Conservation (phyloP, 306 rosid species). For the Myrica gale region DNA sequence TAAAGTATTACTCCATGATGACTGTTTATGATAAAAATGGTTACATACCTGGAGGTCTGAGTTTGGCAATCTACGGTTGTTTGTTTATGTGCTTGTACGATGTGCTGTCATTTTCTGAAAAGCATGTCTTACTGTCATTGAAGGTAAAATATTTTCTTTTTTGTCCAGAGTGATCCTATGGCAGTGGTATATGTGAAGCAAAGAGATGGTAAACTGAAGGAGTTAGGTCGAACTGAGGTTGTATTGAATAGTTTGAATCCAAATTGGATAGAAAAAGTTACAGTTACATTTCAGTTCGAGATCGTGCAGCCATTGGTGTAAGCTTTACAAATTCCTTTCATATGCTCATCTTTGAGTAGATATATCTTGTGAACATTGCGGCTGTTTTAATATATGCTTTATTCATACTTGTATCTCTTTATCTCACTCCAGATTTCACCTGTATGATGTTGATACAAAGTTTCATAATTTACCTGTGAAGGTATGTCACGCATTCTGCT, state of each 20-base stretch:
- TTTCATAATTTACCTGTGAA: conserved; percentile 54
- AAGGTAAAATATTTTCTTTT: not conserved
- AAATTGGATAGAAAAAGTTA: conserved; percentile 65
- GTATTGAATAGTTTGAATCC: conserved; percentile 67
- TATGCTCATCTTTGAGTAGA: conserved; percentile 5
- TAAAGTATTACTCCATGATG: not conserved
- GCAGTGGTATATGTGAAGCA: conserved; percentile 50
- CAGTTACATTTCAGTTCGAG: conserved; percentile 74
- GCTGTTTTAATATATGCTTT: conserved; percentile 6
- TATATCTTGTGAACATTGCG: conserved; percentile 4
- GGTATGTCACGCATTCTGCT: conserved; percentile 44
- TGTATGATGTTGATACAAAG: conserved; percentile 76
- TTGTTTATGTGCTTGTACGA: not conserved
- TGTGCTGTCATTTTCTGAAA: not conserved
- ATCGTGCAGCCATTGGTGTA: conserved; percentile 69
- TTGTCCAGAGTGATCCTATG: conserved; percentile 69
- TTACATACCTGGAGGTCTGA: not conserved
- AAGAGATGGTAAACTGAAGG: conserved; percentile 57
- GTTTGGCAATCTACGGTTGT: not conserved
- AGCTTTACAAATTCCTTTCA: conserved; percentile 27
- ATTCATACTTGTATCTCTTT: not conserved
- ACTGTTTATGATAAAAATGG: not conserved
- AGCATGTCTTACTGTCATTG: not conserved
- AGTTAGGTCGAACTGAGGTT: conserved; percentile 84
- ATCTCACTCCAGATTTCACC: conserved; percentile 55